Percentiles rank a stretch among this genome's conserved stretches.
These are phyloP conservation scores for Mangifera indica DNA, from an alignment of 345 rosid species.

Conservation along the genomic window DNA sequence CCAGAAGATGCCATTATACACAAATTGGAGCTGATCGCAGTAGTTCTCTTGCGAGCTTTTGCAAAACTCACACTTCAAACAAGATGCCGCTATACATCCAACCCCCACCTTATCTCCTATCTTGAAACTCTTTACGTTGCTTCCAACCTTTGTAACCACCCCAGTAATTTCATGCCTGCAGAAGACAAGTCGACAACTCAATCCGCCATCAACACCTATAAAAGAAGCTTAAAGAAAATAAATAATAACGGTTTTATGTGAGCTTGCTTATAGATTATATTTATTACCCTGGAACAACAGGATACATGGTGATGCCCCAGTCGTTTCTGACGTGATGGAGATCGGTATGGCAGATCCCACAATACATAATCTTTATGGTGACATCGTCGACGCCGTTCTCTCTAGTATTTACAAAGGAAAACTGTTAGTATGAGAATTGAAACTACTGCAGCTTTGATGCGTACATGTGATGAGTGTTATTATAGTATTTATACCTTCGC, in stretches of 20 bases:
- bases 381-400: conserved; percentile 71
- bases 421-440: neutral
- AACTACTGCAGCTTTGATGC: neutral
- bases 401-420: conserved; percentile 32
- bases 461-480: neutral
- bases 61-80: conserved; percentile 57
- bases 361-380: conserved; percentile 61
- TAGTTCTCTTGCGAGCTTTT: conserved; percentile 48
- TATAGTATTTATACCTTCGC: conserved; percentile 41
- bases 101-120: conserved; percentile 59
- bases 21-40: conserved; percentile 50
- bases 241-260: no score
- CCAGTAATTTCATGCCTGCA: conserved; percentile 61
- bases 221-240: no score
- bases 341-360: conserved; percentile 86
- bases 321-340: conserved; percentile 62
- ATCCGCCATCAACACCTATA: no score
- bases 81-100: conserved; percentile 56
- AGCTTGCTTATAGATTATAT: neutral
- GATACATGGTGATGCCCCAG: conserved; percentile 83
- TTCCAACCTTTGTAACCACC: conserved; percentile 42
- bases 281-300: conserved; percentile 74
- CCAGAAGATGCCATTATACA: conserved; percentile 62
- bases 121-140: conserved; percentile 43
- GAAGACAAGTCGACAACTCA: no score